Base-by-base conservation (phyloP, 164 flowering plant genomes). In the Paratinospora sagittata region DNA sequence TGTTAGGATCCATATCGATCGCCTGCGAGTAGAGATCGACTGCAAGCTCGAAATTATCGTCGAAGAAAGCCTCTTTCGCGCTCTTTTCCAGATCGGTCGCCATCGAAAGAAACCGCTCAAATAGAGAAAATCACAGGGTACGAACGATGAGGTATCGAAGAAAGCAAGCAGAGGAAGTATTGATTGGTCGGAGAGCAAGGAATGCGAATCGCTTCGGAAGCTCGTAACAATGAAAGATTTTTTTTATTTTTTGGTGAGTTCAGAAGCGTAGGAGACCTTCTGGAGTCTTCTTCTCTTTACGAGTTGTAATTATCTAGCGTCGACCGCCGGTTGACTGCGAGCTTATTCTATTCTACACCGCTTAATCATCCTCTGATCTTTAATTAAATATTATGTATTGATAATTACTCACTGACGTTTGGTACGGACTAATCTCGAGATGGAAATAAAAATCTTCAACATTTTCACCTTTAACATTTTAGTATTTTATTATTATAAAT, bases 1-100 rank as follows among this genome's bases (percentile, higher is more conserved):
- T 81, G 8, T 70, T 78, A 57, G 94, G 88, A 77, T 73, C 82
- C 43, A 86, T 63, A 8, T 63, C 71, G 36, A 91, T 87, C 58
- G 98, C 96, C 70, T 90, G 89, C 8, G 91, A 68, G 77, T 89
- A 90, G 13, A 93, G 86, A 63, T 90, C 96, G 37, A 80, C 84
- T 39, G 96, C 97, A 2, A 88, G 85, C 66, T 93, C 90, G 77
- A 89, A 93, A 78, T 90, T 82, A 71, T 93, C 98, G 70, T 93
- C 98, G 55, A 93, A 78, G 77, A 93, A 91, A 2, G 96, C 98
- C 58, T 90, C 94, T 63, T 86, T 85, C 1, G 98, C 98, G 70
- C 67, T 82, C 66, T 30, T 72, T 65, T 82, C 93, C 49, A 88
- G 87, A 83, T 91, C 92, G 7, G 84, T 37, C 33, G 88, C 84